A percentile compares a stretch with the other conserved stretches of the same genome.
Evolutionary conservation across 2,329 filamentous ascomycete species (phyloP).

Genomic region (Graphilbum sp.): DNA sequence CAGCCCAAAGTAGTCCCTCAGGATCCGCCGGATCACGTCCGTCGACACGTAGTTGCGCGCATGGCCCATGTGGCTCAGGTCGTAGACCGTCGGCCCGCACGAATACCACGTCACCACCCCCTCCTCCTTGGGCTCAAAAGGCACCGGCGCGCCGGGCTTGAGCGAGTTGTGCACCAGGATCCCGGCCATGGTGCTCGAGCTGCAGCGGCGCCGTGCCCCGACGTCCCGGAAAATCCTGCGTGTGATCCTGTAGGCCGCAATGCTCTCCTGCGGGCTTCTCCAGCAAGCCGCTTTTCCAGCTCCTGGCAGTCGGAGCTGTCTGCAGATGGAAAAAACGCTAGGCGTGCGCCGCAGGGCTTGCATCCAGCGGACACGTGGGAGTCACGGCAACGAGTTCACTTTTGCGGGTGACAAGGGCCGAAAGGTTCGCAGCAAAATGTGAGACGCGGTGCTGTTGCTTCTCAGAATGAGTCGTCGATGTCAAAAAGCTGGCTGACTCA

Average conservation of each 20-base stretch:
- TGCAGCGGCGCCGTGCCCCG: not conserved
- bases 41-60: conserved; percentile 64
- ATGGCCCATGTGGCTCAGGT: conserved; percentile 60
- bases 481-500: not conserved
- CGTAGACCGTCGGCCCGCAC: conserved; percentile 35
- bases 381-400: too few species aligned
- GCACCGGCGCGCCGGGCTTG: conserved; percentile 50
- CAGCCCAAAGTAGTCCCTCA: conserved; percentile 56
- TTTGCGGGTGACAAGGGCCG: too few species aligned
- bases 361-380: not conserved
- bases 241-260: too few species aligned
- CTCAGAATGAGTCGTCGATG: not conserved
- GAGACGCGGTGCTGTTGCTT: too few species aligned
- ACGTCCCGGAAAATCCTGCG: too few species aligned
- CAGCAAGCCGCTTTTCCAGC: not conserved
- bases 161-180: conserved; percentile 70
- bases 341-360: not conserved
- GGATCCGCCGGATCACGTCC: conserved; percentile 55
- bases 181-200: conserved; percentile 2
- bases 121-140: conserved; percentile 9
- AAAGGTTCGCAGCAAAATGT: too few species aligned
- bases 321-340: not conserved
- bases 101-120: conserved; percentile 11
- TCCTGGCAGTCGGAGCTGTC: not conserved
- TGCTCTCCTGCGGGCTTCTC: too few species aligned